Percentiles rank a stretch among this genome's conserved stretches.
Evolutionary conservation across 306 rosid species (phyloP).

Genomic region (Vigna unguiculata): DNA sequence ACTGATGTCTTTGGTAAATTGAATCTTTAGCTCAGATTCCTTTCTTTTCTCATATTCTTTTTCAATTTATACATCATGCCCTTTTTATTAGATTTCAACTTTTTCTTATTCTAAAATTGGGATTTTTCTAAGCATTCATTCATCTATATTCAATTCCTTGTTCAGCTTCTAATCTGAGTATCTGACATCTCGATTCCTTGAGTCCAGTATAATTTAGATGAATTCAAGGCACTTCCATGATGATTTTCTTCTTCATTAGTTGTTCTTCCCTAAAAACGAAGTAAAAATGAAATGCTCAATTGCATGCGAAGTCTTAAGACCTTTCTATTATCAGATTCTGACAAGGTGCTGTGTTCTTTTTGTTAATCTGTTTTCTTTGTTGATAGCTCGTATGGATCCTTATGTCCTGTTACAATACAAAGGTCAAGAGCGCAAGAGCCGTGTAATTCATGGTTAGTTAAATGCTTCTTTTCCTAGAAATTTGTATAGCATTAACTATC

Average conservation of each 20-base stretch:
- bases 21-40: constrained; percentile 25
- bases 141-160: neutral
- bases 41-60: neutral
- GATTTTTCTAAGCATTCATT: constrained; percentile 1
- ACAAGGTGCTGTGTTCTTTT: neutral
- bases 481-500: constrained; percentile 5
- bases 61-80: neutral
- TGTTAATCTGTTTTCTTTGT: constrained; percentile 17
- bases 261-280: neutral
- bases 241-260: neutral
- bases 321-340: constrained; percentile 12
- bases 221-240: constrained; percentile 9
- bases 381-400: constrained; percentile 78
- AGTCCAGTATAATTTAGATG: constrained; percentile 12
- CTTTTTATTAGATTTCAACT: constrained; percentile 8
- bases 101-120: constrained; percentile 16
- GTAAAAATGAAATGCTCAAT: neutral
- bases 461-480: constrained; percentile 1
- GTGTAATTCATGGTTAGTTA: constrained; percentile 67
- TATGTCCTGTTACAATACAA: constrained; percentile 80
- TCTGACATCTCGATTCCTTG: constrained; percentile 20
- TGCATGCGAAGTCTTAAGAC: neutral
- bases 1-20: constrained; percentile 66
- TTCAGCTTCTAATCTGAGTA: constrained; percentile 7
- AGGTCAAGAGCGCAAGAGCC: constrained; percentile 78